These are phyloP conservation scores for Cunninghamia lanceolata DNA, from an alignment of 75 land plant genomes.

Conservation along the genomic window DNA sequence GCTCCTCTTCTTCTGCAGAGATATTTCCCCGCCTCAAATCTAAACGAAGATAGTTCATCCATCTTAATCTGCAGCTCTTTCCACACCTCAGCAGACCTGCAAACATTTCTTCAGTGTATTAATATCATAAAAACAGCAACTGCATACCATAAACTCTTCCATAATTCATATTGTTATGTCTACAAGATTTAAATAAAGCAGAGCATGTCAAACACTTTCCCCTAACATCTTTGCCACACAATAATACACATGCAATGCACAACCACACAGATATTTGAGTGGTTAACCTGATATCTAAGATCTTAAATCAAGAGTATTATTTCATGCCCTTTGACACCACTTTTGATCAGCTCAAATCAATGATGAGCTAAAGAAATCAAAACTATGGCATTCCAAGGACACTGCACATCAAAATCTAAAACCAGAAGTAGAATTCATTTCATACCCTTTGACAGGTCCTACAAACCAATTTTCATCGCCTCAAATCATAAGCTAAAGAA, in stretches of 20 bases:
- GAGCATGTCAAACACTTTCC: not conserved
- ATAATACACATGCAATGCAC: too few relatives aligned
- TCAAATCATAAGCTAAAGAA: not conserved
- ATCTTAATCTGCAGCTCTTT: constrained; percentile 16
- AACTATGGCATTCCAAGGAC: not conserved
- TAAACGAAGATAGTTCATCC: constrained; percentile 9
- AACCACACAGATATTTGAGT: not conserved
- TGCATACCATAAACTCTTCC: not conserved
- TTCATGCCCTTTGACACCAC: not conserved
- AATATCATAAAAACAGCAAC: not conserved
- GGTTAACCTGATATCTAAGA: not conserved
- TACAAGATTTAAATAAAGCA: not conserved
- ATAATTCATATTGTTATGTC: not conserved
- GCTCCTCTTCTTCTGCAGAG: constrained; percentile 12
- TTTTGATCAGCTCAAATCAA: too few relatives aligned
- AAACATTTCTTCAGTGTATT: not conserved
- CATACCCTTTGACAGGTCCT: not conserved
- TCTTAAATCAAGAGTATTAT: not conserved
- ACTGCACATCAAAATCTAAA: too few relatives aligned
- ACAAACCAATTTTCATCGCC: not conserved
- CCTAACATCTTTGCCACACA: not conserved
- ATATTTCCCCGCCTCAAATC: constrained; percentile 11
- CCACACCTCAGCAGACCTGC: constrained; percentile 12
- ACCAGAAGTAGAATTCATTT: too few relatives aligned
- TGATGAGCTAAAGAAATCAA: too few relatives aligned